Base-by-base conservation (phyloP, 768 basidiomycete species). In the Hygrocybe punicea region DNA sequence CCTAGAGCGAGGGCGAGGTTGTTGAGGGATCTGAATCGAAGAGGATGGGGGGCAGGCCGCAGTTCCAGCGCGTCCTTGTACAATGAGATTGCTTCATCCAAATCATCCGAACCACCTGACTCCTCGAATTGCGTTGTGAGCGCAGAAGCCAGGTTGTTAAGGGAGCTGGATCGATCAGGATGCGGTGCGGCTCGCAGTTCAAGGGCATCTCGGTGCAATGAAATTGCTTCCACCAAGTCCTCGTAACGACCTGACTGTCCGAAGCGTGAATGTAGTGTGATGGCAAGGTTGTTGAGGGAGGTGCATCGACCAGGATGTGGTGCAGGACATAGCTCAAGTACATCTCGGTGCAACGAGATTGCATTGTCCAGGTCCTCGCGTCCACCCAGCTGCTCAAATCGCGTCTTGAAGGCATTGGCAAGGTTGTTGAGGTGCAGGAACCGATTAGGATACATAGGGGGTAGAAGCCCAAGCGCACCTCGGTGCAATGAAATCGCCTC, bases 161-260 rank as follows among this genome's bases (percentile, higher is more conserved):
- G 56, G 4, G 58, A 46, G 1, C 39, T 53, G 9, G 50, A 25
- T 13, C 58, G 62, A 54, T 45, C 35, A 21, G 63, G 58, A 55
- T 70, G 60, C n/a, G 24, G 14, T 2, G 13, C 3, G 13, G 65
- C 60, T 10, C 55, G 59, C 9, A 58, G 25, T 1, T 42, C 55
- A 19, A 61, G 58, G 19, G 59, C 69, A 13, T 55, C 37, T 17
- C 53, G 49, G 21, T 63, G 49, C 5, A 46, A 29, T n/a, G 4
- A 10, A 29, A 71, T 68, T 4, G 67, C 66, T 53, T 64, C 53
- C 7, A 65, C 53, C 10, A 69, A 50, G 40, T 62, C 59, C 19
- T 5, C 25, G 9, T 14, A 6, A n/a, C 17, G 34, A 13, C 57
- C 47, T 24, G 29, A 9, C 23, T 37, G 37, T 14, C 50, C 17